phyloP scores from a whole-genome alignment of 73 alveolate species.

The Durusdinium trenchii region DNA sequence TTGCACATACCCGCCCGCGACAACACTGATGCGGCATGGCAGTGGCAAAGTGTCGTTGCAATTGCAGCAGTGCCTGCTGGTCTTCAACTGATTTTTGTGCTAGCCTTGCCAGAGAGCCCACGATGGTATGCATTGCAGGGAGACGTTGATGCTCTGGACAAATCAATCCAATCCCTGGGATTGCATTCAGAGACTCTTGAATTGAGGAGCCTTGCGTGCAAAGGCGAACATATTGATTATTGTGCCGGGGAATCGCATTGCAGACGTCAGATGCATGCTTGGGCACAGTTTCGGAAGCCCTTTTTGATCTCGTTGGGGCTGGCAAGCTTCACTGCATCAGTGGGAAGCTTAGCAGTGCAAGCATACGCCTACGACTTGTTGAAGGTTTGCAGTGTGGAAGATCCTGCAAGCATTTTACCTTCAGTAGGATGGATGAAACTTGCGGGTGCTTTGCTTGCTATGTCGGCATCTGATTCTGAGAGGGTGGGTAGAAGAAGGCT shows the following conservation, averaged over 20 bases:
- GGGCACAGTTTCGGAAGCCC: constrained; percentile 51
- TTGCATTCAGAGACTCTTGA: constrained; percentile 55
- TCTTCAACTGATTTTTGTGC: constrained; percentile 62
- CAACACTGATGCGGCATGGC: constrained; percentile 25
- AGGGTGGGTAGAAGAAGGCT: constrained; percentile 77
- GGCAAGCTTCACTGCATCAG: constrained; percentile 30
- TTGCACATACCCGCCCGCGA: constrained; percentile 50
- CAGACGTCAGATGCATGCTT: neutral
- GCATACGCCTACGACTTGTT: constrained; percentile 74
- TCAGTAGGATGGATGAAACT: constrained; percentile 93
- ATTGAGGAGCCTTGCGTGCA: neutral
- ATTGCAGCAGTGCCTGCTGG: constrained; percentile 85
- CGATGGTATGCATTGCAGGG: constrained; percentile 79
- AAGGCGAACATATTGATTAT: neutral
- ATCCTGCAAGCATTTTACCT: constrained; percentile 57
- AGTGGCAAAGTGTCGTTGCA: constrained; percentile 58
- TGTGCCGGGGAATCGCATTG: neutral
- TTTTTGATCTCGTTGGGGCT: constrained; percentile 51
- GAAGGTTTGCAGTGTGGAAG: constrained; percentile 32
- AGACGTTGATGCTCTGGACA: constrained; percentile 36
- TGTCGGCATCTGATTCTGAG: constrained; percentile 40
- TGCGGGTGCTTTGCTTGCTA: constrained; percentile 66
- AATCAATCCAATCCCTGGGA: constrained; percentile 13
- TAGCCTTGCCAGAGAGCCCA: constrained; percentile 68
- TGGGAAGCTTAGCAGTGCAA: constrained; percentile 67